Evolutionary conservation across 208 protist species (phyloP).

Genomic region (Angomonas deanei): DNA sequence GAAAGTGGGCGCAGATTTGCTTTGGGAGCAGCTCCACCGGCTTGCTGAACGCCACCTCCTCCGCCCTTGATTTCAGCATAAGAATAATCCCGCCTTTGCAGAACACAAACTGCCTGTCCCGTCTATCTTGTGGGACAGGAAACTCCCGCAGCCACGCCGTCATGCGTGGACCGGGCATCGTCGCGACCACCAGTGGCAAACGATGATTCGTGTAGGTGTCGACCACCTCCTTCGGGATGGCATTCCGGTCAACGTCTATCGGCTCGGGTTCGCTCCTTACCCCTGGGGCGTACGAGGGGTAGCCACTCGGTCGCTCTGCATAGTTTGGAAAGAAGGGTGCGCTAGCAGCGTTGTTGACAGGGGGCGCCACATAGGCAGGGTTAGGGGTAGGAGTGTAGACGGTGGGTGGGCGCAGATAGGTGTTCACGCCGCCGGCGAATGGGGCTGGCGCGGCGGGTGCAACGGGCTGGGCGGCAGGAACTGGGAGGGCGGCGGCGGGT

Average conservation of each 20-base stretch:
- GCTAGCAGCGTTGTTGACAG: neutral
- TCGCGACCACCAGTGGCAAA: slow-evolving; percentile 63
- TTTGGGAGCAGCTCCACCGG: slow-evolving; percentile 82
- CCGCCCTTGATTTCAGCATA: slow-evolving; percentile 69
- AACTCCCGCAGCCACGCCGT: slow-evolving; percentile 81
- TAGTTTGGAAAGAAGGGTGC: neutral
- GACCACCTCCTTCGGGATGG: slow-evolving; percentile 57
- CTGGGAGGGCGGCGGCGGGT: slow-evolving; percentile 7
- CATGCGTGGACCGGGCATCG: slow-evolving; percentile 74
- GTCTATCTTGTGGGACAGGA: slow-evolving; percentile 30
- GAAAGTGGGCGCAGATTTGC: slow-evolving; percentile 84
- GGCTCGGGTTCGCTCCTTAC: slow-evolving; percentile 49
- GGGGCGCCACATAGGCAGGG: neutral
- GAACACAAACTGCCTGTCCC: slow-evolving; percentile 65
- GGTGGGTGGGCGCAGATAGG: neutral
- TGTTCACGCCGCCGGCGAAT: neutral
- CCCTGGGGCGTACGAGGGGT: slow-evolving; percentile 5
- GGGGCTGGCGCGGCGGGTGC: neutral
- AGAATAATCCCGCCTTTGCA: slow-evolving; percentile 70
- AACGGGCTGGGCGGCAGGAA: neutral
- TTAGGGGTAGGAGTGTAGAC: neutral
- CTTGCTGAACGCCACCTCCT: slow-evolving; percentile 69
- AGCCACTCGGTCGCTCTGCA: neutral
- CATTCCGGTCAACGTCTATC: slow-evolving; percentile 27
- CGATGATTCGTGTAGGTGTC: slow-evolving; percentile 62